phyloP scores from a whole-genome alignment of 768 basidiomycete species.

The Amanita pseudoporphyria region DNA sequence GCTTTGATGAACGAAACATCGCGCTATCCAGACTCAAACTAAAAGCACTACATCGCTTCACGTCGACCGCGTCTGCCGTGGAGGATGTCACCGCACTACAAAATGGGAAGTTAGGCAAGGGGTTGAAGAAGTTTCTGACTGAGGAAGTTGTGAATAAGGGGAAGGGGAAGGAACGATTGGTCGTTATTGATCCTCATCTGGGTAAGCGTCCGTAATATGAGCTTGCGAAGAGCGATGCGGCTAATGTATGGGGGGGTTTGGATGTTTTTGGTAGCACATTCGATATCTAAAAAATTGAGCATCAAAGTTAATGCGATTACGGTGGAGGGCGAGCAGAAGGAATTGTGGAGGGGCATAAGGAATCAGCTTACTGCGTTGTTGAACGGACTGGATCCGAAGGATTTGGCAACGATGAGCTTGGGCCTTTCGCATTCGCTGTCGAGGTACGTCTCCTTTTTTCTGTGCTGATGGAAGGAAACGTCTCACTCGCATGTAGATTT shows the following conservation, averaged over 20 bases:
- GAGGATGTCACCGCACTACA: constrained; percentile 94
- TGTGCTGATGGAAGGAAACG: neutral
- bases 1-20: neutral
- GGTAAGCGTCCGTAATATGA: constrained; percentile 43
- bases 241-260: neutral
- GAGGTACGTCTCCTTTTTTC: constrained; percentile 47
- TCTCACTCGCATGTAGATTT: constrained; percentile 44
- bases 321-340: constrained; percentile 40
- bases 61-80: constrained; percentile 91
- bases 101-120: constrained; percentile 87
- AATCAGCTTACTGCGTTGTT: constrained; percentile 79
- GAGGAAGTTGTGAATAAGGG: constrained; percentile 83
- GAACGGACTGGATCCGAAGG: constrained; percentile 87
- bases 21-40: constrained; percentile 66
- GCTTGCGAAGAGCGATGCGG: neutral
- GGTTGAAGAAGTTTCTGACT: constrained; percentile 86
- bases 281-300: constrained; percentile 89
- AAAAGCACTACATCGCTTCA: constrained; percentile 93
- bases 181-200: constrained; percentile 86
- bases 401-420: constrained; percentile 94
- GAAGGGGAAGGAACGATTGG: constrained; percentile 75
- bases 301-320: constrained; percentile 67
- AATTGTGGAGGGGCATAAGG: constrained; percentile 95
- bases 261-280: constrained; percentile 47
- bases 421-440: constrained; percentile 97